A percentile compares a stretch with the other conserved stretches of the same genome.
Evolutionary conservation across 1,139 yeast genomes (phyloP).

Genomic region (Candida mesenterica): DNA sequence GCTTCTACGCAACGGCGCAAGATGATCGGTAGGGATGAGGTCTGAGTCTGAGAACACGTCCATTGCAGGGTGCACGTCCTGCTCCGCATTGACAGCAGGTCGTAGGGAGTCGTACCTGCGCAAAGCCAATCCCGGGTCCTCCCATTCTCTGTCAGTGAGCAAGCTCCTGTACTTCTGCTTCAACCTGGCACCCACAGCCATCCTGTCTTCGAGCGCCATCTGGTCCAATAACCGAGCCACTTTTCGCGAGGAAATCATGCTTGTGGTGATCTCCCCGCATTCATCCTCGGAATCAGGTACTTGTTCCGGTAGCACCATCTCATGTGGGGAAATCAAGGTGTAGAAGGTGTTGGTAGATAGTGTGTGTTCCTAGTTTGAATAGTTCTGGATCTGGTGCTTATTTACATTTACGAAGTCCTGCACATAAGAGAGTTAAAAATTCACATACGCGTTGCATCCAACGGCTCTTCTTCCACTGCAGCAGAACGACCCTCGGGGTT

Average conservation of each 20-base stretch:
- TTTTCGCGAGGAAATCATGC: conserved; percentile 13
- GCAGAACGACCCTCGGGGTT: no score
- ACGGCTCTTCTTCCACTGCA: no score
- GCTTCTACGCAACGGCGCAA: no score
- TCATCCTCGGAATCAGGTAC: conserved; percentile 20
- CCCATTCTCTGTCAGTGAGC: conserved; percentile 9
- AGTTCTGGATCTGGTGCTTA: background rate
- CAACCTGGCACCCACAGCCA: conserved; percentile 2
- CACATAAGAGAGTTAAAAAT: no score
- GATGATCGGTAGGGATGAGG: background rate
- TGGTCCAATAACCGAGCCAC: conserved; percentile 9
- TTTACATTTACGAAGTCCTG: no score
- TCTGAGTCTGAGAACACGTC: background rate
- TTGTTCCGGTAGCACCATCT: conserved; percentile 8
- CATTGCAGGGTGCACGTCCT: background rate
- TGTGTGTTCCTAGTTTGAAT: background rate
- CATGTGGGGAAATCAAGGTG: no score
- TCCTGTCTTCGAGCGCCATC: conserved; percentile 10
- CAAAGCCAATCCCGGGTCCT: conserved; percentile 5
- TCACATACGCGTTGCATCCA: no score
- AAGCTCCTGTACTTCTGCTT: conserved; percentile 3
- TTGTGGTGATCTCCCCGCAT: conserved; percentile 7
- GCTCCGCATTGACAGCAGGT: no score
- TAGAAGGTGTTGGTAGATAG: background rate
- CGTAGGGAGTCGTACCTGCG: background rate